phyloP scores from a whole-genome alignment of 495 filamentous ascomycete species.

The Bathelium albidoporum region DNA sequence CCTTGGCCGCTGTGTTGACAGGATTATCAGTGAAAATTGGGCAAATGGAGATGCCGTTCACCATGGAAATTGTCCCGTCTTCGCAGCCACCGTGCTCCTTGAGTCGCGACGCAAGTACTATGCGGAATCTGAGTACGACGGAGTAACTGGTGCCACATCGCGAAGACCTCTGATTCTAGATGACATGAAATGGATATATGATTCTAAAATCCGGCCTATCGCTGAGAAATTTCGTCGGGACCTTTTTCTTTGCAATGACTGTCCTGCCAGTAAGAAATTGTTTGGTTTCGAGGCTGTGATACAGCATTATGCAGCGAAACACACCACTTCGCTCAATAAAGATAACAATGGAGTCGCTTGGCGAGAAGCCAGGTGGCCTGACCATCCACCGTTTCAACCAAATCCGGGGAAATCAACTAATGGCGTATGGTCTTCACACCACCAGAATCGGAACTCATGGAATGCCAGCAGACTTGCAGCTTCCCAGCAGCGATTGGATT shows the following conservation, averaged over 20 bases:
- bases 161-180: slow-evolving; percentile 54
- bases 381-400: slow-evolving; percentile 55
- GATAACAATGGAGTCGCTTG: slow-evolving; percentile 63
- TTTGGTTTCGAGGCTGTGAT: slow-evolving; percentile 69
- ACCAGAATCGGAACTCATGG: slow-evolving; percentile 11
- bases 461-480: slow-evolving; percentile 25
- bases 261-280: slow-evolving; percentile 47
- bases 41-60: slow-evolving; percentile 43
- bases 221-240: slow-evolving; percentile 54
- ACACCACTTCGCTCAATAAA: slow-evolving; percentile 49
- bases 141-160: not conserved
- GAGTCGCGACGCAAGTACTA: slow-evolving; percentile 46
- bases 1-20: slow-evolving; percentile 52
- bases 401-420: slow-evolving; percentile 31
- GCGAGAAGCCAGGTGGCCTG: slow-evolving; percentile 65
- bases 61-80: slow-evolving; percentile 48
- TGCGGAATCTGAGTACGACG: slow-evolving; percentile 2
- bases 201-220: slow-evolving; percentile 58
- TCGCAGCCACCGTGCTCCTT: slow-evolving; percentile 56
- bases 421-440: not conserved
- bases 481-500: slow-evolving; percentile 1
- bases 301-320: slow-evolving; percentile 73
- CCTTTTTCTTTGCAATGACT: slow-evolving; percentile 57
- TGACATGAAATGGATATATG: slow-evolving; percentile 78
- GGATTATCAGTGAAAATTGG: slow-evolving; percentile 52